These are phyloP conservation scores for Acorus calamus DNA, from an alignment of 106 monocot species.

Conservation along the genomic window DNA sequence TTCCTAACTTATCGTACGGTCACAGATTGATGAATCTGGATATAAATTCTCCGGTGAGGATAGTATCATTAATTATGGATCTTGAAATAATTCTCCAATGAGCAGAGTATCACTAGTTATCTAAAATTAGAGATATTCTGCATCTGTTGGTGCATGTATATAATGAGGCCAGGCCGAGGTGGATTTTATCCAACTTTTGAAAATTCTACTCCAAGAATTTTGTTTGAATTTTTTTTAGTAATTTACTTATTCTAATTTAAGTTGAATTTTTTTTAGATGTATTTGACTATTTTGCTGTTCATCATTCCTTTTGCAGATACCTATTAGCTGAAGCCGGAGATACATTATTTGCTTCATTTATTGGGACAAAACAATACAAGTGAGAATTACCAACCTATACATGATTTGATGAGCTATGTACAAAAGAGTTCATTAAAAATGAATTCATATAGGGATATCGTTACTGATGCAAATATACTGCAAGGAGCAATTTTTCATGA, in stretches of 20 bases:
- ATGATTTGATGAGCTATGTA: neutral
- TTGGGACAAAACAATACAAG: slow-evolving; percentile 98
- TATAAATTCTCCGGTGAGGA: too few species aligned
- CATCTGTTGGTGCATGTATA: too few species aligned
- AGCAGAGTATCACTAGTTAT: too few species aligned
- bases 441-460: slow-evolving; percentile 48
- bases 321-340: slow-evolving; percentile 88
- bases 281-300: neutral
- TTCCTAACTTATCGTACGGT: too few species aligned
- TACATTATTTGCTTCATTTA: slow-evolving; percentile 95
- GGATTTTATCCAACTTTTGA: too few species aligned
- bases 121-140: too few species aligned
- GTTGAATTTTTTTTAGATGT: neutral
- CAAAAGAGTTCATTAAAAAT: neutral
- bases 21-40: too few species aligned
- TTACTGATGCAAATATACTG: slow-evolving; percentile 95
- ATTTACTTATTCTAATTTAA: neutral
- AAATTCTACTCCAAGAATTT: too few species aligned
- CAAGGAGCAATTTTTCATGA: slow-evolving; percentile 94
- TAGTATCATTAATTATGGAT: too few species aligned
- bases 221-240: too few species aligned
- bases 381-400: slow-evolving; percentile 25
- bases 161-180: too few species aligned
- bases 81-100: too few species aligned
- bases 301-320: slow-evolving; percentile 40